phyloP scores from a whole-genome alignment of 352 stramenopile genomes.

The Pseudoperonospora humuli region DNA sequence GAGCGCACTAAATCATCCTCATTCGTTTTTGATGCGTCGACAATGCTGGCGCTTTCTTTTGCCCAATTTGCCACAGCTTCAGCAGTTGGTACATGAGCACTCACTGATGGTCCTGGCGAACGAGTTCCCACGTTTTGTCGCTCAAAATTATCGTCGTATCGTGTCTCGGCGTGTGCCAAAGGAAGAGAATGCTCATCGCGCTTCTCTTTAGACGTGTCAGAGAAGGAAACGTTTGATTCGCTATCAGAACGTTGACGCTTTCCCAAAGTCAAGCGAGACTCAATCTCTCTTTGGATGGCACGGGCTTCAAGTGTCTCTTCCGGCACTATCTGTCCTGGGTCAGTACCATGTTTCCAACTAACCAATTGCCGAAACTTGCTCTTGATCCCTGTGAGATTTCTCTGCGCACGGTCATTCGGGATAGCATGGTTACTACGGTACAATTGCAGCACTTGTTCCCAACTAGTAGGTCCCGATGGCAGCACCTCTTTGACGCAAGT shows the following conservation, averaged over 20 bases:
- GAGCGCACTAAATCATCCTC: slow-evolving; percentile 8
- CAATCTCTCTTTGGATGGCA: slow-evolving; percentile 22
- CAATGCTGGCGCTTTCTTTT: slow-evolving; percentile 1
- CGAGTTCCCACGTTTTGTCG: slow-evolving; percentile 8
- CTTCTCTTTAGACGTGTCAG: slow-evolving; percentile 4
- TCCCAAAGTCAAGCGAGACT: slow-evolving; percentile 2
- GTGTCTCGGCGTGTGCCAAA: slow-evolving; percentile 3
- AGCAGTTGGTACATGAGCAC: slow-evolving; percentile 1
- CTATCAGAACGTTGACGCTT: slow-evolving; percentile 11
- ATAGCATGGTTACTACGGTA: slow-evolving; percentile 22
- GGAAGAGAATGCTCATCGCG: slow-evolving; percentile 2
- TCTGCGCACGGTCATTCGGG: slow-evolving; percentile 20
- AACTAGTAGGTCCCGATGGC: slow-evolving; percentile 16
- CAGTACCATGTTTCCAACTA: slow-evolving; percentile 17
- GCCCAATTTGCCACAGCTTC: slow-evolving; percentile 9
- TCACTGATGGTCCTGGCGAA: slow-evolving; percentile 1
- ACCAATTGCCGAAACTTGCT: slow-evolving; percentile 33
- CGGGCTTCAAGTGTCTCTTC: slow-evolving; percentile 24
- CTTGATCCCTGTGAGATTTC: slow-evolving; percentile 21
- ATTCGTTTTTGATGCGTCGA: not conserved
- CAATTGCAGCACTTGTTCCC: slow-evolving; percentile 25
- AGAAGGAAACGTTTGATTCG: slow-evolving; percentile 2
- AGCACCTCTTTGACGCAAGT: slow-evolving; percentile 20
- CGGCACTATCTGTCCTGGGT: slow-evolving; percentile 1
- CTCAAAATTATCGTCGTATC: slow-evolving; percentile 10